Conservation (phyloP, 1,139 yeast species). For the Taphrina confusa region DNA sequence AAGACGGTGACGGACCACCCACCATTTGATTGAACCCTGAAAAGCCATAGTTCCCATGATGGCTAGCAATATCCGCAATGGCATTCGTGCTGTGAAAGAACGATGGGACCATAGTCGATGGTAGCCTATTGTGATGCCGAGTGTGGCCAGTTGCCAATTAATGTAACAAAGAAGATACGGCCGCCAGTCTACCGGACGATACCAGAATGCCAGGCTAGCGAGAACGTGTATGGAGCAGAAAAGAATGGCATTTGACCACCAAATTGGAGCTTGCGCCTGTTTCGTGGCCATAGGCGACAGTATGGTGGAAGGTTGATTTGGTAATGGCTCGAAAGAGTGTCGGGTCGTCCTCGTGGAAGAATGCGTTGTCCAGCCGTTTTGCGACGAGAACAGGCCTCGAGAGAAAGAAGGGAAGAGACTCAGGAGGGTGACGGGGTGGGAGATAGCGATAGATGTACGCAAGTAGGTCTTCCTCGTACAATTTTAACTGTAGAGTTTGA, state of each 20-base stretch:
- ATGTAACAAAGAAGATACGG: conserved; percentile 56
- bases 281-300: not conserved
- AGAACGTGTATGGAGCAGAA: conserved; percentile 15
- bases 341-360: too few relatives aligned
- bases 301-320: too few relatives aligned
- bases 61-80: conserved; percentile 72
- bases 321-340: too few relatives aligned
- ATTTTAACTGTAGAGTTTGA: too few relatives aligned
- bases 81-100: conserved; percentile 72
- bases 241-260: conserved; percentile 24
- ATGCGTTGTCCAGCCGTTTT: too few relatives aligned
- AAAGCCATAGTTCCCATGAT: conserved; percentile 92
- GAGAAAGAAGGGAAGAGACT: too few relatives aligned
- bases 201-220: conserved; percentile 4
- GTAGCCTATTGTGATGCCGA: conserved; percentile 92
- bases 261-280: not conserved
- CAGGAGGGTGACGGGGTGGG: too few relatives aligned
- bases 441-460: too few relatives aligned
- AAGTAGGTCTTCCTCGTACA: too few relatives aligned
- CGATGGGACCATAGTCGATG: conserved; percentile 89
- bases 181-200: conserved; percentile 7
- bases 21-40: conserved; percentile 98
- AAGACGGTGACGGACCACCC: conserved; percentile 96
- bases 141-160: conserved; percentile 58
- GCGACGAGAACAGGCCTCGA: too few relatives aligned